phyloP scores from a whole-genome alignment of 805 yeast species.

The Spathaspora hagerdaliae region DNA sequence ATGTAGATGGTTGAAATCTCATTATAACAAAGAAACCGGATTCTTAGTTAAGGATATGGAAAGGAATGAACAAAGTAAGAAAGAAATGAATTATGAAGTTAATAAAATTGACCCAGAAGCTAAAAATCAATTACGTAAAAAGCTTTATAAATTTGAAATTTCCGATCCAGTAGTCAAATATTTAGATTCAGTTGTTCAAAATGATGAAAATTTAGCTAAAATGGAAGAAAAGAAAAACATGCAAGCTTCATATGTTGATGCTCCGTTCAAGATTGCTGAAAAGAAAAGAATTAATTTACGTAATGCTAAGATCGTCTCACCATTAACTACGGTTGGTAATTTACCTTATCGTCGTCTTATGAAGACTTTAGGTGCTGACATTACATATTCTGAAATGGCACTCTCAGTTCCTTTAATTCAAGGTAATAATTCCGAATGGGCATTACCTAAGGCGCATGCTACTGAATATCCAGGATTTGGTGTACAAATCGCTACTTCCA shows the following conservation, averaged over 20 bases:
- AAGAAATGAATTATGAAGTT: constrained; percentile 48
- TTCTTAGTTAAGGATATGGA: constrained; percentile 43
- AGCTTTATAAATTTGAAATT: constrained; percentile 52
- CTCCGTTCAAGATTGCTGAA: constrained; percentile 75
- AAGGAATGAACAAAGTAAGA: constrained; percentile 12
- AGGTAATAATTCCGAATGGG: constrained; percentile 96
- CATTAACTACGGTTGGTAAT: constrained; percentile 96
- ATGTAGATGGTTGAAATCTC: constrained; percentile 86
- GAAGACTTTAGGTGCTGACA: constrained; percentile 86
- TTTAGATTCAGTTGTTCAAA: constrained; percentile 58
- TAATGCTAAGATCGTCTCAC: constrained; percentile 84
- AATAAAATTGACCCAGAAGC: constrained; percentile 52
- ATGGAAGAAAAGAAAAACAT: constrained; percentile 32
- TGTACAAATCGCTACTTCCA: constrained; percentile 86
- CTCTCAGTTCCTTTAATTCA: constrained; percentile 78
- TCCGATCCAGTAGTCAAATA: constrained; percentile 59
- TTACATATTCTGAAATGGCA: constrained; percentile 96
- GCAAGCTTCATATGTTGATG: constrained; percentile 60
- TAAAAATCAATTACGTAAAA: constrained; percentile 53
- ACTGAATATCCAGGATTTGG: constrained; percentile 87
- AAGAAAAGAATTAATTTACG: constrained; percentile 69
- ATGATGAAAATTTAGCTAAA: constrained; percentile 32
- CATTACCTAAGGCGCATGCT: constrained; percentile 83
- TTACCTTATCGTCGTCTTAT: constrained; percentile 91
- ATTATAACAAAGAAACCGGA: constrained; percentile 47